These are phyloP conservation scores for Epichloe sibirici DNA, from an alignment of 2,329 filamentous ascomycete genomes.

Conservation along the genomic window DNA sequence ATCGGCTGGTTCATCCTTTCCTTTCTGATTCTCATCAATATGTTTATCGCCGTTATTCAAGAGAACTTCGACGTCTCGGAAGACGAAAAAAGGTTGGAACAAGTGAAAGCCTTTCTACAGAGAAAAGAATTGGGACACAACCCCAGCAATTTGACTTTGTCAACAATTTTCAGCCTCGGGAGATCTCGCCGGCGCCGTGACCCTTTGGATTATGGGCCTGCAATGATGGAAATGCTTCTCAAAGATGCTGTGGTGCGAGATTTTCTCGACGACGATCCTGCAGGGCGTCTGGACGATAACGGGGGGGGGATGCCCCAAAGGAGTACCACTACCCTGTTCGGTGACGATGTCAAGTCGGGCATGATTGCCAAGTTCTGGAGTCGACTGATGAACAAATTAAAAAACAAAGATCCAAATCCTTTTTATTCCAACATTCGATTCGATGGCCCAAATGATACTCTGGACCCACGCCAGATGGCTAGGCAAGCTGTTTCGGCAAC, in stretches of 20 bases:
- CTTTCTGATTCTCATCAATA: constrained; percentile 94
- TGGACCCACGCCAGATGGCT: constrained; percentile 80
- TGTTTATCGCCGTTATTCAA: constrained; percentile 99
- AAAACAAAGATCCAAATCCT: constrained; percentile 72
- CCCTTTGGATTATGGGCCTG: constrained; percentile 81
- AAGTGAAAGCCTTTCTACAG: constrained; percentile 89
- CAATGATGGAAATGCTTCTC: constrained; percentile 88
- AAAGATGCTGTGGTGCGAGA: constrained; percentile 93
- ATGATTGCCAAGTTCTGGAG: constrained; percentile 49
- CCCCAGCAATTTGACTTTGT: constrained; percentile 63
- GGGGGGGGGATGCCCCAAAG: constrained; percentile 19
- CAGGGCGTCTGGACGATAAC: constrained; percentile 17
- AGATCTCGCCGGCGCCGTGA: constrained; percentile 54
- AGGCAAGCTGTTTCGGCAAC: constrained; percentile 78
- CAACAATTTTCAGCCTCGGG: constrained; percentile 54
- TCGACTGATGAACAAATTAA: constrained; percentile 42
- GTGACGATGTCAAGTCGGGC: constrained; percentile 41
- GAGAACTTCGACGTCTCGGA: constrained; percentile 98
- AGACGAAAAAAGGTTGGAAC: constrained; percentile 92
- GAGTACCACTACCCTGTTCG: constrained; percentile 20
- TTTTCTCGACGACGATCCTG: constrained; percentile 69
- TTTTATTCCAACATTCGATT: constrained; percentile 74
- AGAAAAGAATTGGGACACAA: constrained; percentile 71
- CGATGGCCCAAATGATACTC: constrained; percentile 59
- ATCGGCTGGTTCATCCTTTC: constrained; percentile 93